phyloP scores from a whole-genome alignment of 345 rosid species.

The Sisymbrium altissimum region DNA sequence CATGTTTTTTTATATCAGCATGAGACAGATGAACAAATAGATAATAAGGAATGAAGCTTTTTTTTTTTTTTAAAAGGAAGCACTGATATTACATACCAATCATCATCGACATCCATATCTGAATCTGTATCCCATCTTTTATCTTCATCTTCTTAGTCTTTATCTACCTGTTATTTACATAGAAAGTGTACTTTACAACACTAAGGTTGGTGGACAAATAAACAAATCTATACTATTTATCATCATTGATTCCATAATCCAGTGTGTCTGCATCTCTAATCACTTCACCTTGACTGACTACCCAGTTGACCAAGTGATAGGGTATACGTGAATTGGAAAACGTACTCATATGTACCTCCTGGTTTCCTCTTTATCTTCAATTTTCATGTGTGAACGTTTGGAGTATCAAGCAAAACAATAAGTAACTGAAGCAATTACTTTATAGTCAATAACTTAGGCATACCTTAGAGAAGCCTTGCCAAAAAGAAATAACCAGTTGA shows the following conservation, averaged over 20 bases:
- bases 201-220: background rate
- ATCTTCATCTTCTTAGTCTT: constrained; percentile 77
- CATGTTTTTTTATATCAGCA: no score
- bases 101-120: constrained; percentile 77
- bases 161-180: constrained; percentile 49
- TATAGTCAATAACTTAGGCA: background rate
- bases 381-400: constrained; percentile 45
- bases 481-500: constrained; percentile 56
- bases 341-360: constrained; percentile 40
- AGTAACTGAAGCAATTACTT: background rate
- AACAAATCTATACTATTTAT: no score
- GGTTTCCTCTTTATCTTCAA: constrained; percentile 42
- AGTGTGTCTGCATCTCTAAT: constrained; percentile 36
- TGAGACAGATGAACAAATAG: no score
- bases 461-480: constrained; percentile 48
- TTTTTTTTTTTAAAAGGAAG: background rate
- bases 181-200: constrained; percentile 8
- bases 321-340: constrained; percentile 48
- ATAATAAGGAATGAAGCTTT: no score
- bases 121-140: constrained; percentile 83
- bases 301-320: constrained; percentile 54
- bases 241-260: no score
- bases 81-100: constrained; percentile 42
- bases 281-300: constrained; percentile 42
- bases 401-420: constrained; percentile 16